Percentiles rank a stretch among this genome's conserved stretches.
Conservation (phyloP, 768 basidiomycete genomes). For the Leccinum sublutescens region DNA sequence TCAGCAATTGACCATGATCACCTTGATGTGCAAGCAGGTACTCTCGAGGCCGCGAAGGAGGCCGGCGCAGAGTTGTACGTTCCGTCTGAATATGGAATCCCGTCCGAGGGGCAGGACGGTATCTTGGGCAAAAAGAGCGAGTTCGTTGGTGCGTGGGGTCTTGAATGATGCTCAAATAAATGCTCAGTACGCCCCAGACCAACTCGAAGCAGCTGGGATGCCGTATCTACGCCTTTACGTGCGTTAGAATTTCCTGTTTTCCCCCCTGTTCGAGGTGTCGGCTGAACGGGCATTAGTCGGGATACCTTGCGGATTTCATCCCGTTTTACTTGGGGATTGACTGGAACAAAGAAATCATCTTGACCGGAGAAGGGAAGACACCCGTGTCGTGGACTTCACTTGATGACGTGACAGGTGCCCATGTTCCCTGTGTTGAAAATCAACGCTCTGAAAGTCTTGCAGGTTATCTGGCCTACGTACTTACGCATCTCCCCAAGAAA, state of each 20-base stretch:
- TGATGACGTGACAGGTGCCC: conserved; percentile 20
- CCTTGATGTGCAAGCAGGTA: conserved; percentile 21
- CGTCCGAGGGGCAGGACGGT: conserved; percentile 22
- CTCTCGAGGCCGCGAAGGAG: conserved; percentile 29
- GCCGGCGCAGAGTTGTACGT: conserved; percentile 31
- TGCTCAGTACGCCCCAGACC: conserved; percentile 1
- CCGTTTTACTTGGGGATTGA: conserved; percentile 22
- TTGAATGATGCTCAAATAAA: not conserved
- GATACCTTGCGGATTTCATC: conserved; percentile 26
- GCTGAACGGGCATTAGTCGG: conserved; percentile 10
- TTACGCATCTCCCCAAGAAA: conserved; percentile 14
- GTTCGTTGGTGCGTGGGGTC: conserved; percentile 14
- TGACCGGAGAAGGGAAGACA: conserved; percentile 22
- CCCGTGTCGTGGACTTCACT: conserved; percentile 26
- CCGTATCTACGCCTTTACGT: conserved; percentile 24
- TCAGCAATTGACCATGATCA: conserved; percentile 24
- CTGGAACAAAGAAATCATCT: conserved; percentile 11
- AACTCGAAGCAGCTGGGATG: conserved; percentile 14
- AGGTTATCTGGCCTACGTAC: conserved; percentile 23
- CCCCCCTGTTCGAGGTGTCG: not conserved
- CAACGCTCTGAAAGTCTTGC: not conserved
- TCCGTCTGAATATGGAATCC: conserved; percentile 30
- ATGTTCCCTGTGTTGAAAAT: not conserved
- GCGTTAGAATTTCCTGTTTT: not conserved
- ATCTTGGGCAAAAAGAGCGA: conserved; percentile 16